Percentiles rank a stretch among this genome's conserved stretches.
phyloP scores from a whole-genome alignment of 2,329 filamentous ascomycete species.

The Metarhizium sp. region DNA sequence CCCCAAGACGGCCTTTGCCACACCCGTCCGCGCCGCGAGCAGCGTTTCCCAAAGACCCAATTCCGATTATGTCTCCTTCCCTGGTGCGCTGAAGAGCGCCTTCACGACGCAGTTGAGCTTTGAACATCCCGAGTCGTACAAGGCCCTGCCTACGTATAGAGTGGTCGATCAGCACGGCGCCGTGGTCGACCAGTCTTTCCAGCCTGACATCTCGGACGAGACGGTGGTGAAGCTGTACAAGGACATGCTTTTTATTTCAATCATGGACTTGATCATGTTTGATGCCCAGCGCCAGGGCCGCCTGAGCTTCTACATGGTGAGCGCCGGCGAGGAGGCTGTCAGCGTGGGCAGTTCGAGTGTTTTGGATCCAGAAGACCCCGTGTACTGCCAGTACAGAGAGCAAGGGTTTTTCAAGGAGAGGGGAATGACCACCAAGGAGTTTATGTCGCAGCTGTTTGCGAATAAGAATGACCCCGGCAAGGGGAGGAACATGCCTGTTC shows the following conservation, averaged over 20 bases:
- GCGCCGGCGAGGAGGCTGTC: constrained; percentile 88
- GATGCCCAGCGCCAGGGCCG: constrained; percentile 94
- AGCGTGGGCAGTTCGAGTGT: constrained; percentile 83
- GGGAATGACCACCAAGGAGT: constrained; percentile 77
- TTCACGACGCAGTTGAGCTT: constrained; percentile 79
- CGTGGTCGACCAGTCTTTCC: constrained; percentile 65
- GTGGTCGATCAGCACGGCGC: constrained; percentile 82
- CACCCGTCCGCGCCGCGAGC: constrained; percentile 29
- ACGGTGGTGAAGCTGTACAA: constrained; percentile 50
- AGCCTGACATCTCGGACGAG: constrained; percentile 59
- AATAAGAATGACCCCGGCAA: constrained; percentile 71
- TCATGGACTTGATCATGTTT: constrained; percentile 98
- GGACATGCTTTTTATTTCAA: constrained; percentile 59
- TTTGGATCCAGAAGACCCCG: constrained; percentile 72
- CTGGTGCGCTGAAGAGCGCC: constrained; percentile 88
- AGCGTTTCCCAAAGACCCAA: constrained; percentile 48
- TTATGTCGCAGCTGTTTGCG: constrained; percentile 92
- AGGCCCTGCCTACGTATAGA: constrained; percentile 82
- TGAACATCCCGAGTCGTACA: constrained; percentile 59
- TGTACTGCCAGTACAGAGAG: constrained; percentile 93
- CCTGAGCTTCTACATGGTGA: constrained; percentile 95
- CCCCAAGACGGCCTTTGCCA: constrained; percentile 11
- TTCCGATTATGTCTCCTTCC: constrained; percentile 59
- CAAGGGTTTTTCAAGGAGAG: constrained; percentile 84
- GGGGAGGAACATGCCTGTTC: constrained; percentile 94